These are phyloP conservation scores for Didymella pomorum DNA, from an alignment of 2,329 filamentous ascomycete species.

Conservation along the genomic window DNA sequence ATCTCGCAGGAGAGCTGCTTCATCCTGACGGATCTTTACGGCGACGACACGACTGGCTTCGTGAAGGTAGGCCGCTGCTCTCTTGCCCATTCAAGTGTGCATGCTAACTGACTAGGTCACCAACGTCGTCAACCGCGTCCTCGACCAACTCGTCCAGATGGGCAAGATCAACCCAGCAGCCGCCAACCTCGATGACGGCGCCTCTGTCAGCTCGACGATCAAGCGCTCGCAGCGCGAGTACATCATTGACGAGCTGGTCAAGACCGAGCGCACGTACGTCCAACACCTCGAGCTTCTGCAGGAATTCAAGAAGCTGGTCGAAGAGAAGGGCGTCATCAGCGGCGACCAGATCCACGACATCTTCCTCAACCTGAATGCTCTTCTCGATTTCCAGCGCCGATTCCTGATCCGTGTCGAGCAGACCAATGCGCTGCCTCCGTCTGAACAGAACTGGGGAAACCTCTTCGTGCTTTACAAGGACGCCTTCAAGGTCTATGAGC, in stretches of 20 bases:
- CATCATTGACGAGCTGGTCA: slow-evolving; percentile 88
- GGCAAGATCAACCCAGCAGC: slow-evolving; percentile 67
- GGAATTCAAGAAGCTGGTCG: slow-evolving; percentile 86
- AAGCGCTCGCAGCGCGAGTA: slow-evolving; percentile 81
- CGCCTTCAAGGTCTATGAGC: slow-evolving; percentile 90
- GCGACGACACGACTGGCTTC: slow-evolving; percentile 95
- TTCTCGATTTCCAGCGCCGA: slow-evolving; percentile 92
- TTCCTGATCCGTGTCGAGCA: slow-evolving; percentile 97
- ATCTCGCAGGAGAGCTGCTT: slow-evolving; percentile 86
- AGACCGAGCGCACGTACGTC: slow-evolving; percentile 96
- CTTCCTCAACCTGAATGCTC: slow-evolving; percentile 93
- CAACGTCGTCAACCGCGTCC: slow-evolving; percentile 88
- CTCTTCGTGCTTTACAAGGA: slow-evolving; percentile 87
- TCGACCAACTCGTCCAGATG: slow-evolving; percentile 82
- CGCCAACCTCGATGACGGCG: slow-evolving; percentile 61
- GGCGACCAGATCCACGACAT: slow-evolving; percentile 93
- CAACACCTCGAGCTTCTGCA: slow-evolving; percentile 95
- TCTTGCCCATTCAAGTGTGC: neutral
- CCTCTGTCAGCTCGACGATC: slow-evolving; percentile 51
- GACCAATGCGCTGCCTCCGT: slow-evolving; percentile 81
- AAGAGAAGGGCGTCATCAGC: slow-evolving; percentile 85
- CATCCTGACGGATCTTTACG: slow-evolving; percentile 88
- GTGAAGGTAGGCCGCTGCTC: slow-evolving; percentile 72
- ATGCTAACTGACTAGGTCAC: slow-evolving; percentile 66
- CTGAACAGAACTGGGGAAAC: slow-evolving; percentile 91